Percentiles rank a stretch among this genome's conserved stretches.
Conservation (phyloP, 106 monocot species). For the Phalaenopsis aphrodite region DNA sequence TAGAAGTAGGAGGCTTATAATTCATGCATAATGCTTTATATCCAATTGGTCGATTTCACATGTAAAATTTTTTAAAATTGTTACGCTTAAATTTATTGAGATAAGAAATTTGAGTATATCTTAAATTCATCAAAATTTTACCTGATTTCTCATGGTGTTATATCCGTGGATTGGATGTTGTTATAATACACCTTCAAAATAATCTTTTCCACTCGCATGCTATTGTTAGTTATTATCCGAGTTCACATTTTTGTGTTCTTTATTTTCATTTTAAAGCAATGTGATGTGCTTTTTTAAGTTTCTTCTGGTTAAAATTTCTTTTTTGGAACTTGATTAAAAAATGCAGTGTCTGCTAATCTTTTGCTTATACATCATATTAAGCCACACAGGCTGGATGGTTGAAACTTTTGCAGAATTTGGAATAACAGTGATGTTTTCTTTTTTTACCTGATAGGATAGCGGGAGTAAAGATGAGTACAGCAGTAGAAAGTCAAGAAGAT, state of each 20-base stretch:
- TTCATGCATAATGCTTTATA: too few species aligned
- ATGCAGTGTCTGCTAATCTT: background rate
- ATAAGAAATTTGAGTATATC: too few species aligned
- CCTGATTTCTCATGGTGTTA: too few species aligned
- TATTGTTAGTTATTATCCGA: background rate
- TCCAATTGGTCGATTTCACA: too few species aligned
- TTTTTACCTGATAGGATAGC: conserved; percentile 30
- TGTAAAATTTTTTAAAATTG: too few species aligned
- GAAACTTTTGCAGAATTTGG: background rate
- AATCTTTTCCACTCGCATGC: background rate
- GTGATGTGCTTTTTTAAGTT: background rate
- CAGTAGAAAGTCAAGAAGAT: conserved; percentile 12
- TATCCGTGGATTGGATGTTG: too few species aligned
- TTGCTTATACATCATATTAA: background rate
- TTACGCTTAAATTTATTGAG: too few species aligned
- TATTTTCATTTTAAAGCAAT: background rate
- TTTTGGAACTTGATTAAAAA: background rate
- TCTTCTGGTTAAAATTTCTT: background rate
- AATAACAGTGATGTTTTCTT: background rate
- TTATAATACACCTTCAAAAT: background rate
- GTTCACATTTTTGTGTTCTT: background rate
- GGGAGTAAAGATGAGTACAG: conserved; percentile 15
- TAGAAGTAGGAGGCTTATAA: too few species aligned
- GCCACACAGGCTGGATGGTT: background rate
- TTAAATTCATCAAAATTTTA: too few species aligned